Evolutionary conservation across 108 stramenopile genomes (phyloP).

Genomic region (Pseudonitzschia delicatissima): DNA sequence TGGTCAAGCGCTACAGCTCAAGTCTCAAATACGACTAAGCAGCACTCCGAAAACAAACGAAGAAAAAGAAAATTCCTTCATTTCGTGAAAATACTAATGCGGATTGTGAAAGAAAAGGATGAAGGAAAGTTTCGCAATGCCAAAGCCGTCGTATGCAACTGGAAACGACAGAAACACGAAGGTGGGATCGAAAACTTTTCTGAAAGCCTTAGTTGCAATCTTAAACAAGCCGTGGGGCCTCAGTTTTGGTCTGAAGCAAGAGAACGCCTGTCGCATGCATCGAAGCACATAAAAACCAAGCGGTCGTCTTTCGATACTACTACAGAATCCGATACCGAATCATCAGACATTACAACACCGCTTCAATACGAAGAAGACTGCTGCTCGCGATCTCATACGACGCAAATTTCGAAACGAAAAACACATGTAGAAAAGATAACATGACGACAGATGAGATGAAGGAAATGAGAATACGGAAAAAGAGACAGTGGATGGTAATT

Average conservation of each 20-base stretch:
- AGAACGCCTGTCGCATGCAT: background rate
- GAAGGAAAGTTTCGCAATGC: conserved; percentile 31
- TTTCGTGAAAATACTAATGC: conserved; percentile 66
- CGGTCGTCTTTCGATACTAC: background rate
- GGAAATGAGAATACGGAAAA: conserved; percentile 4
- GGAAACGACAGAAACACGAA: conserved; percentile 49
- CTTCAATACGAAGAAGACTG: background rate
- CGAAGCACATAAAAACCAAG: background rate
- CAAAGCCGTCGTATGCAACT: conserved; percentile 50
- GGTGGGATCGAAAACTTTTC: conserved; percentile 47
- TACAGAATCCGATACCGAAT: background rate
- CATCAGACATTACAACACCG: background rate
- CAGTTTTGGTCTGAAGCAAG: conserved; percentile 55
- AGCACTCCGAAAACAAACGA: background rate
- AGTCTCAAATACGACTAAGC: conserved; percentile 23
- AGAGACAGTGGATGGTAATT: conserved; percentile 11
- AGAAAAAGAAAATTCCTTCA: conserved; percentile 49
- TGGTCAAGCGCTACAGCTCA: conserved; percentile 15
- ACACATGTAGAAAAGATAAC: background rate
- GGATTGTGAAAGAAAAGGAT: conserved; percentile 59
- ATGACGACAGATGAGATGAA: conserved; percentile 20
- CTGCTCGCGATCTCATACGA: background rate
- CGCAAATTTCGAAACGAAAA: background rate
- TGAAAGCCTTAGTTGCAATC: conserved; percentile 37
- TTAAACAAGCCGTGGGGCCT: conserved; percentile 46